Base-by-base conservation (phyloP, 441 rosid species). In the Bruguiera hainesii region DNA sequence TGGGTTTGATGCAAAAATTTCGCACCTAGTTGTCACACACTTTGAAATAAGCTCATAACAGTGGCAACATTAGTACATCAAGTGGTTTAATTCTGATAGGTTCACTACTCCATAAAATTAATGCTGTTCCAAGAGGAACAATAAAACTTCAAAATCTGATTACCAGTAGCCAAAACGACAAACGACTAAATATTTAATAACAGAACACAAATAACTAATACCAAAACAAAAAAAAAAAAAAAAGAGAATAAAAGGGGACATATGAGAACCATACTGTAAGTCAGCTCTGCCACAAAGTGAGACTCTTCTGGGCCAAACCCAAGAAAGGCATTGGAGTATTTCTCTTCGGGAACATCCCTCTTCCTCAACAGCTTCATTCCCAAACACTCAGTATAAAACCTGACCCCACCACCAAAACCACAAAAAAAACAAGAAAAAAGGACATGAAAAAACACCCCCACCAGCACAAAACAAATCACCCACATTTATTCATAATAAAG, bases 351-450 rank as follows among this genome's bases (percentile, higher is more conserved):
- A 63, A 95, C 23, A 61, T 95, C 99, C 80, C 99, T 90, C 66
- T 94, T 53, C 85, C 99, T 87, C 87, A 90, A 67, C 67, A 94
- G 69, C 77, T 88, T 90, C 99, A 94, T 94, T 65, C 99, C 99
- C 58, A 94, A 90, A 69, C 94, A 83, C 75, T 94, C 99, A 20
- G 97, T 91, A 74, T 95, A 95, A 71, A 95, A 95, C 83, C 99
- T 92, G 16, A 78, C 46, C 46, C 18, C 69, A 13, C 48, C 48
- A 42, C 16, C 48, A 37, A 9, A 21, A 10, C 28, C 7, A 7
- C 56, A 21, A 5, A 53, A 7, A n/a, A 53, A 21, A 53, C 23
- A 23, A 23, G 23, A 19, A 23, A 21, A 53, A 13, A 4, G 21
- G n/a, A 2, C 4, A 52, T 11, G 25, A 23, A 53, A 21, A 9